Base-by-base conservation (phyloP, 495 filamentous ascomycete species). In the Aspergillus saccharolyticus region DNA sequence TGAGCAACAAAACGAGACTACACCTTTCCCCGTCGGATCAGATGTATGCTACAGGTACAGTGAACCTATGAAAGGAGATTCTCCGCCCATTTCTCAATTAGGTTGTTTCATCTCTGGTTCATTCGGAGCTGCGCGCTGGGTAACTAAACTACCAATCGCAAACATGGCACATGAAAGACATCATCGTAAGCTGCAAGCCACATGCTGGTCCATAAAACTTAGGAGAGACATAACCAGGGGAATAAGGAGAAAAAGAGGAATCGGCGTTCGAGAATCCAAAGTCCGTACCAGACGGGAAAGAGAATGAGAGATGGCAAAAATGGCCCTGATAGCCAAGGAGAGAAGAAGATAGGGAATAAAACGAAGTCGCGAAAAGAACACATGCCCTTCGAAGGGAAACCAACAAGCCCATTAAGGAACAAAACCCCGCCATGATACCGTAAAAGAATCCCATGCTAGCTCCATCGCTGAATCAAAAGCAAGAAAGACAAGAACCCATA, bases 51-150 rank as follows among this genome's bases (percentile, higher is more conserved):
- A 24, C 44, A 25, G n/a, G n/a, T n/a, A n/a, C n/a, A n/a, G n/a
- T n/a, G n/a, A n/a, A n/a, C n/a, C 28, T 54, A 22, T n/a, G 66
- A 22, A 8, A 56, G 25, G 59, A 60, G 64, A 77, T 85, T 54
- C 74, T 76, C 58, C 25, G 9, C 9, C 25, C 3, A 28, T 28
- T n/a, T n/a, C n/a, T n/a, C n/a, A n/a, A n/a, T n/a, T 30, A 4
- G 4, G 25, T 30, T 4, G 10, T 12, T 39, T 5, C 4, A 39
- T 39, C 6, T 39, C 10, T 39, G 7, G 33, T 10, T 12, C 33
- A 39, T 39, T 39, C 33, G 12, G 33, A 39, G 33, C 33, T 39
- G 33, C 6, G 33, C 33, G 33, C 33, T 39, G 33, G 10, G 33
- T 2, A 12, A 39, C 10, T 12, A 12, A 39, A 12, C 33, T n/a